Evolutionary conservation across 2,329 filamentous ascomycete species (phyloP), one percentile per base, ranked within the genome.

Genomic region (Myriosclerotinia duriaeana): DNA sequence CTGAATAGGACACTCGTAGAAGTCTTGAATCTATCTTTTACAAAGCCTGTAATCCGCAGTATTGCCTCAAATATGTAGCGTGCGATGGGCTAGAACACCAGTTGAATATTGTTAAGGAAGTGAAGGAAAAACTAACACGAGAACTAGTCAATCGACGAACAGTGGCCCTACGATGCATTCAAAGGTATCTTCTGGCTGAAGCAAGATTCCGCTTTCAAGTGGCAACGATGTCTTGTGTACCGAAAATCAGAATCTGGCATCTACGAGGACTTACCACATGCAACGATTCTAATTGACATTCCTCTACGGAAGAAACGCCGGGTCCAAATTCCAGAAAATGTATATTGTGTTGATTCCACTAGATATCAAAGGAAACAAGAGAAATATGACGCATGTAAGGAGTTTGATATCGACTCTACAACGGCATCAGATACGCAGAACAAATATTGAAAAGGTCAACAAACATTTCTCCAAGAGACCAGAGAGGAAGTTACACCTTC

Each of bases 211-310:
- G 15, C 54, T 20, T 52, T 64, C 15, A 65, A 66, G 12, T 69
- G 67, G 69, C 66, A 71, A 58, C 34, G 5, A n/a, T 34, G 44
- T 22, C 26, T 36, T 42, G 22, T 65, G 11, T 58, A 71, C 38
- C 12, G 65, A 12, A 67, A 53, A 34, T n/a, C 60, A 3, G 59
- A 66, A 11, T 26, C 59, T 3, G 50, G 55, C 3, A 15, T 71
- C n/a, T 64, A 66, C 52, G 71, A 69, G 67, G 48, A 66, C 12
- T 72, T 71, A 54, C 69, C 65, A 0, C 63, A 68, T 50, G 69
- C 66, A 34, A 66, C 56, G 9, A 70, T 72, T 9, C 63, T 70
- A 15, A 64, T 69, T 15, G 61, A 69, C 7, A 68, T 69, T 14
- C 69, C 64, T 1, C 44, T 59, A 1, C 38, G 34, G 20, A 34